Conservation (phyloP, 2,329 filamentous ascomycete genomes). For the Lachnellula subtilissima region DNA sequence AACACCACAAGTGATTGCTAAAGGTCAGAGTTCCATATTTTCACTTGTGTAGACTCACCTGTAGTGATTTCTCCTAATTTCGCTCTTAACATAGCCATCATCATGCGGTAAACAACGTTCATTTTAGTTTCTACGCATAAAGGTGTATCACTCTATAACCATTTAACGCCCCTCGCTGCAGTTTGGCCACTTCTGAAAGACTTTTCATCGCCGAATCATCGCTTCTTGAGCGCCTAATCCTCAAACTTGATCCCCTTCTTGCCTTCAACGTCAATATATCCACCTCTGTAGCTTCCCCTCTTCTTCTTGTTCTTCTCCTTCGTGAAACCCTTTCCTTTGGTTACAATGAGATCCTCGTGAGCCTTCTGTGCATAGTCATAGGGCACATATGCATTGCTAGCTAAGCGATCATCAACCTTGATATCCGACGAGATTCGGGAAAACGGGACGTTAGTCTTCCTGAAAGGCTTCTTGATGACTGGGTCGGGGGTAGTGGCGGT, state of each 20-base stretch:
- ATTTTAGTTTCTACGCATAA: neutral
- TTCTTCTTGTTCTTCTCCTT: constrained; percentile 99
- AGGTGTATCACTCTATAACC: neutral
- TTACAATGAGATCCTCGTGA: constrained; percentile 81
- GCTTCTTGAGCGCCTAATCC: constrained; percentile 49
- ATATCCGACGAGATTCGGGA: constrained; percentile 70
- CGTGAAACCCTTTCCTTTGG: constrained; percentile 93
- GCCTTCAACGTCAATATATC: constrained; percentile 74
- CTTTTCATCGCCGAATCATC: neutral
- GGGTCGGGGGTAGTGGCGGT: constrained; percentile 33
- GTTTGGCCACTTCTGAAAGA: neutral
- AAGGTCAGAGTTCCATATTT: too few relatives aligned
- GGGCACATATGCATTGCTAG: constrained; percentile 75
- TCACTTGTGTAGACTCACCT: too few relatives aligned
- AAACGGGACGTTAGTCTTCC: constrained; percentile 63
- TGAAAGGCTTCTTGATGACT: constrained; percentile 29
- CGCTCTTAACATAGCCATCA: neutral
- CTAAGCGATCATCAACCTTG: constrained; percentile 61
- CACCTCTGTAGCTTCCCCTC: constrained; percentile 84
- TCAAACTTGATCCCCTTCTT: constrained; percentile 94
- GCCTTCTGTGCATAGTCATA: constrained; percentile 89
- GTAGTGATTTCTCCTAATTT: neutral
- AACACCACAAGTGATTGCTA: too few relatives aligned
- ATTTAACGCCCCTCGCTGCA: neutral
- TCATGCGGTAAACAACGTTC: neutral